Evolutionary conservation across 805 yeast species (phyloP), one percentile per base, ranked within the genome.

Genomic region (Myxozyma monticola): DNA sequence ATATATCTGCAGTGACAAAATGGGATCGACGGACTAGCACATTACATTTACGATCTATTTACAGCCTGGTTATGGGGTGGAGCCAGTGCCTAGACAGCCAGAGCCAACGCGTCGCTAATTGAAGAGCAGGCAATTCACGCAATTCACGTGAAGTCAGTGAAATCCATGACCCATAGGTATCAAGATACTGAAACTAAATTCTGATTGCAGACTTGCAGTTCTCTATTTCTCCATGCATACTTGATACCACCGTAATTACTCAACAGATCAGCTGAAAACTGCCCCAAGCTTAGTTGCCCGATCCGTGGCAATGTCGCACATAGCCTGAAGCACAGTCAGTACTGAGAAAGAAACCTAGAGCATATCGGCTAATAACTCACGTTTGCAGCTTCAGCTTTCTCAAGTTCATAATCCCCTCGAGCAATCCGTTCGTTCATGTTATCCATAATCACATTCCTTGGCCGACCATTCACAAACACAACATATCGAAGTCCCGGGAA

Each of bases 281-380:
- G 57, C 55, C 4, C 58, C 56, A 6, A 80, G 64, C 61, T 83
- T 84, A n/a, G 56, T 57, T 0, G 83, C 83, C 50, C 97, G 73
- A 68, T 88, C 96, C 22, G 76, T 60, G 0, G 96, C 96, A 49
- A 89, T 90, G 67, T 87, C 95, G 67, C 96, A 87, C 95, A 89
- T 88, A 21, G 95, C 96, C 62, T 65, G 33, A n/a, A 36, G 12
- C 24, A n/a, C 10, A 20, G 30, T 43, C 26, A 35, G 47, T 37
- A 15, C 26, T 28, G 22, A 12, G 6, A 35, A 18, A 14, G 17
- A 8, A 8, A 4, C 30, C 7, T 8, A 37, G 10, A 22, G 4
- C 26, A 31, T 40, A 25, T n/a, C 22, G 17, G n/a, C 14, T 6
- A 17, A 22, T 15, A 15, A 51, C 63, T 45, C 54, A 65, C 68